Conservation (phyloP, 495 filamentous ascomycete species). For the Xylaria scruposa region DNA sequence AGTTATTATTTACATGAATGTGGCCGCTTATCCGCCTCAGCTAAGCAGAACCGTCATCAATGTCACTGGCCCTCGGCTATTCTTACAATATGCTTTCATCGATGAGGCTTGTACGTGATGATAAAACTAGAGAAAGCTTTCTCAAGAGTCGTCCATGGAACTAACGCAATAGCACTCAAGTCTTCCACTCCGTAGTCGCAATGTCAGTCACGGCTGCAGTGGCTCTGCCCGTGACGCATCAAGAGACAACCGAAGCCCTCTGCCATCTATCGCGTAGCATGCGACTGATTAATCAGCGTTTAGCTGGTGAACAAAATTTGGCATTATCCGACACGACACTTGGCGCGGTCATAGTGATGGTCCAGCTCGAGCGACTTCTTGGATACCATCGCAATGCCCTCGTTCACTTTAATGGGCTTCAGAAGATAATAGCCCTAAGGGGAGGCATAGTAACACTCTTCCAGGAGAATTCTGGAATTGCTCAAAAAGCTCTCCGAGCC, state of each 20-base stretch:
- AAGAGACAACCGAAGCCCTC: slow-evolving; percentile 25
- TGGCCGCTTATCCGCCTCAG: slow-evolving; percentile 19
- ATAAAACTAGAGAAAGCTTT: neutral
- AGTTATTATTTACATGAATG: slow-evolving; percentile 23
- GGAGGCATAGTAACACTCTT: slow-evolving; percentile 23
- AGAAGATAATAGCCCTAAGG: slow-evolving; percentile 25
- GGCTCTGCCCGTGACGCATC: neutral
- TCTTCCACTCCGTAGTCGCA: slow-evolving; percentile 29
- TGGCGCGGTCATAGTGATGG: slow-evolving; percentile 22
- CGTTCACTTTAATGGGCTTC: slow-evolving; percentile 29
- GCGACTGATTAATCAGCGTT: slow-evolving; percentile 28
- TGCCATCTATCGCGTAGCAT: slow-evolving; percentile 25
- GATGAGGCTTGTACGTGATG: slow-evolving; percentile 31
- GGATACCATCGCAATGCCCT: slow-evolving; percentile 23
- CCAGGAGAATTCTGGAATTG: neutral
- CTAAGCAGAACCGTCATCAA: slow-evolving; percentile 15
- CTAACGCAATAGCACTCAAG: slow-evolving; percentile 13
- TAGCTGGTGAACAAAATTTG: slow-evolving; percentile 19
- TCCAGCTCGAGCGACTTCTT: slow-evolving; percentile 26
- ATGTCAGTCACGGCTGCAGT: slow-evolving; percentile 23
- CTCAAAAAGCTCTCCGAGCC: slow-evolving; percentile 27
- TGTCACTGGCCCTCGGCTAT: slow-evolving; percentile 5
- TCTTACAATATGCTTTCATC: slow-evolving; percentile 28
- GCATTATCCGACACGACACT: slow-evolving; percentile 27
- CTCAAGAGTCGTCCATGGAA: neutral